Base-by-base conservation (phyloP, 805 yeast genomes). In the Myxozyma kluyveri region DNA sequence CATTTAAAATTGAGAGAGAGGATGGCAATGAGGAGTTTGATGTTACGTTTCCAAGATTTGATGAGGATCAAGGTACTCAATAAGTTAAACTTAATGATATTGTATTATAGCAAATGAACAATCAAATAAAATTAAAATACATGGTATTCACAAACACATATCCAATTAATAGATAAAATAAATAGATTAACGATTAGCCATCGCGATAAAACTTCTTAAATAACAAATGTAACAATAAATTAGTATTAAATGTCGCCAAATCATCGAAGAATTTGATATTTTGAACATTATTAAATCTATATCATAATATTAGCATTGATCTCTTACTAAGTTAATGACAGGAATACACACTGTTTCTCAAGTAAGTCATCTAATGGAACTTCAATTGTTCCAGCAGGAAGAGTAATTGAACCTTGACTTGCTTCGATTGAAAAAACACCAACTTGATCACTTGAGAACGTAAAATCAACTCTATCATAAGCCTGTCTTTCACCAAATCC, bases 351-450 rank as follows among this genome's bases (percentile, higher is more conserved):
- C 67, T 90, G 96, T 46, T 78, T 74, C 41, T 79, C 80, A 57
- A 91, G 72, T 42, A 91, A 69, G 24, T 84, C 82, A 62, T 87
- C 93, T 50, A 91, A 74, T 0, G 86, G 76, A 19, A 91, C 66
- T 10, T 78, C 74, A 33, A 74, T 75, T 10, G 73, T 65, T 0
- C 75, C 73, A 7, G 77, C 81, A 40, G 82, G 85, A n/a, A 82
- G 76, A 1, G 82, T 72, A 5, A 72, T 67, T 10, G 73, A 68
- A 26, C 88, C 90, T 65, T 77, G 80, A 3, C 87, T 80, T 7
- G 88, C 86, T 46, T 90, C 93, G 21, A 93, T 73, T 3, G 78
- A 77, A 64, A 88, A 88, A 24, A 75, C 76, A 1, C 91, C 91
- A 5, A 81, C 82, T 56, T 78, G 74, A 61, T 86, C 87, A 63